These are phyloP conservation scores for Tephrocybe rancida DNA, from an alignment of 768 basidiomycete genomes.

Conservation along the genomic window DNA sequence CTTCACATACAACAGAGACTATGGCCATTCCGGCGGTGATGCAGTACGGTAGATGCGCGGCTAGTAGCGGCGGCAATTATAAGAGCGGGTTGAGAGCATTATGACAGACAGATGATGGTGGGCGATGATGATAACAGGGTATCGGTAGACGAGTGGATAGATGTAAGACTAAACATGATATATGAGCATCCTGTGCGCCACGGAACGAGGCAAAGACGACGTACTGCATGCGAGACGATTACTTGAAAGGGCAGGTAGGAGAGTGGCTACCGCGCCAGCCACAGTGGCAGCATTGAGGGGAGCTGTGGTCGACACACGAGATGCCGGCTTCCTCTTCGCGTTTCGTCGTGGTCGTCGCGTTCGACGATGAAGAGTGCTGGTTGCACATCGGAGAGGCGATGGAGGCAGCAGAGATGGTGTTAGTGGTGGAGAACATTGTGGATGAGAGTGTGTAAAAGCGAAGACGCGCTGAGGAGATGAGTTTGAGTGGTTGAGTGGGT, in stretches of 20 bases:
- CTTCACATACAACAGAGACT: constrained; percentile 16
- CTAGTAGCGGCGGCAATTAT: constrained; percentile 9
- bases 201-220: constrained; percentile 4
- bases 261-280: constrained; percentile 66
- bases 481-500: constrained; percentile 19
- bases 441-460: constrained; percentile 13
- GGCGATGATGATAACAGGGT: constrained; percentile 14
- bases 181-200: constrained; percentile 9
- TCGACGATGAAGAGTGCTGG: constrained; percentile 20
- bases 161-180: background rate
- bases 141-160: constrained; percentile 4
- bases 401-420: constrained; percentile 18
- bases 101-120: constrained; percentile 7
- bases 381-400: constrained; percentile 12
- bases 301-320: constrained; percentile 48
- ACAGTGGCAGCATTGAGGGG: constrained; percentile 82
- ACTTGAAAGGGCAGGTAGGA: constrained; percentile 69
- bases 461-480: constrained; percentile 11
- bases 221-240: constrained; percentile 10
- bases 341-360: constrained; percentile 14
- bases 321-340: constrained; percentile 21
- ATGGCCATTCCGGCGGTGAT: constrained; percentile 15
- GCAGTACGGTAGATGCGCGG: constrained; percentile 17
- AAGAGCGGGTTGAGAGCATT: constrained; percentile 23
- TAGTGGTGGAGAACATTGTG: constrained; percentile 27